Evolutionary conservation across 768 basidiomycete species (phyloP).

Genomic region (Russula vinacea): DNA sequence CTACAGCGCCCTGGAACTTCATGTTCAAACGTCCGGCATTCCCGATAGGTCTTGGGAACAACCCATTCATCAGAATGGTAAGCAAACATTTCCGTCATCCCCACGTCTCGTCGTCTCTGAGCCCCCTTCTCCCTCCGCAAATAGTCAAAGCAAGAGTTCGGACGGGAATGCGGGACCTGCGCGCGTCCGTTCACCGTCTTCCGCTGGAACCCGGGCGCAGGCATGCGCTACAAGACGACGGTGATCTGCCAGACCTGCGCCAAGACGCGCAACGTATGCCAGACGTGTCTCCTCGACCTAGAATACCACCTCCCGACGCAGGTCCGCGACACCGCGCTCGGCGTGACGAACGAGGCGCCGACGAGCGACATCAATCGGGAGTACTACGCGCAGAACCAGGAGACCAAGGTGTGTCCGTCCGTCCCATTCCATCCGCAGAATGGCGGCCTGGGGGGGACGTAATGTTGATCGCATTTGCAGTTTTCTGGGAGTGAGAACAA

Average conservation of each 20-base stretch:
- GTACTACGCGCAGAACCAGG: slow-evolving; percentile 92
- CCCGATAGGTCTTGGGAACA: slow-evolving; percentile 69
- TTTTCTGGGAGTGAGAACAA: slow-evolving; percentile 69
- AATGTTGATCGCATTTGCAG: slow-evolving; percentile 38
- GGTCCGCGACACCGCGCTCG: slow-evolving; percentile 93
- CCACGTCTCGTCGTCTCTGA: not conserved
- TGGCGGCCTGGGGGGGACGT: not conserved
- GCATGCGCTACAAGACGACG: slow-evolving; percentile 93
- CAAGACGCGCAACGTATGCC: slow-evolving; percentile 95
- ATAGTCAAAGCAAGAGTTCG: slow-evolving; percentile 96
- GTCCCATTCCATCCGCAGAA: too few relatives aligned
- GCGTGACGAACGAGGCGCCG: slow-evolving; percentile 80
- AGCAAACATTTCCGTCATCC: slow-evolving; percentile 30
- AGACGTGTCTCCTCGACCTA: slow-evolving; percentile 94
- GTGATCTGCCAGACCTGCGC: slow-evolving; percentile 97
- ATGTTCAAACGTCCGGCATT: not conserved
- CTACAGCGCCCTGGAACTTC: not conserved
- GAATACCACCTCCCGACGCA: slow-evolving; percentile 96
- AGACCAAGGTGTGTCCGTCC: slow-evolving; percentile 58
- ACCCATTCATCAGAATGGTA: slow-evolving; percentile 95
- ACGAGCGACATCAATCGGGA: slow-evolving; percentile 97
- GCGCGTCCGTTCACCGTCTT: slow-evolving; percentile 96
- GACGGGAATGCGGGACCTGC: slow-evolving; percentile 94
- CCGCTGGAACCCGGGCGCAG: slow-evolving; percentile 95
- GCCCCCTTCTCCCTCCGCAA: not conserved